phyloP scores from a whole-genome alignment of 2,329 filamentous ascomycete species.

The Fusarium luffae region DNA sequence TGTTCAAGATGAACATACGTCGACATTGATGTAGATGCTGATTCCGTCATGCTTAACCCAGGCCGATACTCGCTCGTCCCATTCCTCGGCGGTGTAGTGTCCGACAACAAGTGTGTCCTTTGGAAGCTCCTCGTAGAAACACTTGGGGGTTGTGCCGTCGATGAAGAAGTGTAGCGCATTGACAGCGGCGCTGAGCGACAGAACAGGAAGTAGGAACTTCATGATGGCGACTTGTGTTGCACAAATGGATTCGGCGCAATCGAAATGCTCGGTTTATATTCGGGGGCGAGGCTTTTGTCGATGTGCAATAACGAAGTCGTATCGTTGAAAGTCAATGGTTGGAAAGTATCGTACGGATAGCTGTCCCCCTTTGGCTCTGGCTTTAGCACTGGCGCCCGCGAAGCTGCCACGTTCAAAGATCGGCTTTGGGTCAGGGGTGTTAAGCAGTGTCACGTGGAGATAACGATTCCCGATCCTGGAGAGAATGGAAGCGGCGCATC shows the following conservation, averaged over 20 bases:
- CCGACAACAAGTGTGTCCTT: constrained; percentile 98
- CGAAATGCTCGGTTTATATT: constrained; percentile 16
- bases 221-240: constrained; percentile 53
- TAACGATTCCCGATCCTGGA: constrained; percentile 19
- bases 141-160: constrained; percentile 86
- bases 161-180: constrained; percentile 97
- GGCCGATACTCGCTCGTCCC: constrained; percentile 73
- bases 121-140: constrained; percentile 97
- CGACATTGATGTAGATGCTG: constrained; percentile 90
- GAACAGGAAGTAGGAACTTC: constrained; percentile 71
- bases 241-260: constrained; percentile 28
- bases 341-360: constrained; percentile 2
- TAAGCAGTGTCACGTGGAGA: constrained; percentile 51
- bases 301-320: constrained; percentile 17
- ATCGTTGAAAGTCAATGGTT: constrained; percentile 21
- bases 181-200: constrained; percentile 72
- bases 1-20: constrained; percentile 62
- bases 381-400: constrained; percentile 24
- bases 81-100: constrained; percentile 88
- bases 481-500: constrained; percentile 10
- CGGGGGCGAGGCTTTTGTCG: constrained; percentile 7
- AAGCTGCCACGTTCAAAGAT: constrained; percentile 67
- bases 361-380: constrained; percentile 33
- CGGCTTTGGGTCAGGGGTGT: constrained; percentile 47
- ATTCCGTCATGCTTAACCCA: constrained; percentile 81